Evolutionary conservation across 2,329 filamentous ascomycete genomes (phyloP).

Genomic region (Colletotrichum simmondsii): DNA sequence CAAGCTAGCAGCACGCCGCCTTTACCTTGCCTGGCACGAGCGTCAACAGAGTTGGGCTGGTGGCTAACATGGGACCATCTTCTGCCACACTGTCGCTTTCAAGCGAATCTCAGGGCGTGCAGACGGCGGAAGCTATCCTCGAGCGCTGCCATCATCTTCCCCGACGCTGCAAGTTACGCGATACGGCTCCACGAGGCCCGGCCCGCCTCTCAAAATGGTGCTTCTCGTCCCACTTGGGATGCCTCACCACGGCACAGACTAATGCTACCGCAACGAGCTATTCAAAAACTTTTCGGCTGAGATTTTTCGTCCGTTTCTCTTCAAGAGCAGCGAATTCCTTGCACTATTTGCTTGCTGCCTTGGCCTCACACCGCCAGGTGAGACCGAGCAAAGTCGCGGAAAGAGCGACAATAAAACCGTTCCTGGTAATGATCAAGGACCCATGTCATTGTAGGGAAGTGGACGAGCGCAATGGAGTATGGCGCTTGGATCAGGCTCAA

Average conservation of each 20-base stretch:
- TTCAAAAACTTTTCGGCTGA: not conserved
- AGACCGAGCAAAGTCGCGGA: not conserved
- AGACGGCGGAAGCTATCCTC: not conserved
- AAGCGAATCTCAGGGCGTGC: not conserved
- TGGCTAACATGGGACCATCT: not conserved
- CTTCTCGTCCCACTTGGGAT: not conserved
- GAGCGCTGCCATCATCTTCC: not conserved
- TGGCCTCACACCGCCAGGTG: not conserved
- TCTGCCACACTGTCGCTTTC: conserved; percentile 1
- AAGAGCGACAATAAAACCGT: not conserved
- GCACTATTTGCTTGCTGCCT: not conserved
- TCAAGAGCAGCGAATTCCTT: not conserved
- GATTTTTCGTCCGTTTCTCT: not conserved
- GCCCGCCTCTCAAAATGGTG: conserved; percentile 3
- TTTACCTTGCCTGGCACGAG: not conserved
- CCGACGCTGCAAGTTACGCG: not conserved
- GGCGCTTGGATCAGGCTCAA: not conserved
- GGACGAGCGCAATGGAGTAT: not conserved
- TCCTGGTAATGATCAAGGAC: not conserved
- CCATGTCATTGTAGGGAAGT: not conserved
- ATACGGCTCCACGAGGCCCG: conserved; percentile 18
- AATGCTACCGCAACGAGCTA: not conserved
- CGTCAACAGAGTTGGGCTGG: not conserved
- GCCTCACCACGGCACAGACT: not conserved
- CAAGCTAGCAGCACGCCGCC: not conserved